Conservation (phyloP, 208 protist genomes). For the Leishmania braziliensis region DNA sequence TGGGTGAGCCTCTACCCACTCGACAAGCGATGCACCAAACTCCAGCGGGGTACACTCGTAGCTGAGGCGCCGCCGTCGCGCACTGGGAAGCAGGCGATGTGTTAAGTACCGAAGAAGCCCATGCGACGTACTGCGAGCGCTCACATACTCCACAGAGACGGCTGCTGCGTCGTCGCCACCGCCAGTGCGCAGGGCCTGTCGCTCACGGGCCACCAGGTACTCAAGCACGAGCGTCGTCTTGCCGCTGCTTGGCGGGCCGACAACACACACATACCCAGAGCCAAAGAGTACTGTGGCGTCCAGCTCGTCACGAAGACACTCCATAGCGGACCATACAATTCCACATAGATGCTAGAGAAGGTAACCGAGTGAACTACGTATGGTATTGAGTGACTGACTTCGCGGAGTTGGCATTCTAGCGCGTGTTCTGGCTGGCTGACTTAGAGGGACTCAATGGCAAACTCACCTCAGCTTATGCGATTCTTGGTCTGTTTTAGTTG, state of each 20-base stretch:
- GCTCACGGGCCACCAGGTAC: slow-evolving; percentile 60
- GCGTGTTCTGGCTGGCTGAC: neutral
- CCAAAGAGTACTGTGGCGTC: slow-evolving; percentile 76
- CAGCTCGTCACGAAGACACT: slow-evolving; percentile 60
- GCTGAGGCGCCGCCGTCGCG: slow-evolving; percentile 30
- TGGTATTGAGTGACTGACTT: neutral
- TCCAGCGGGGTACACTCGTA: slow-evolving; percentile 54
- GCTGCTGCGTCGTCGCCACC: slow-evolving; percentile 13
- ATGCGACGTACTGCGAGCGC: slow-evolving; percentile 32
- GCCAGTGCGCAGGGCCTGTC: slow-evolving; percentile 18
- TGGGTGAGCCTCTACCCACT: slow-evolving; percentile 51
- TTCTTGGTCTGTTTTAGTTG: neutral
- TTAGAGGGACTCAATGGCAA: neutral
- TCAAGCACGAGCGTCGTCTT: slow-evolving; percentile 73
- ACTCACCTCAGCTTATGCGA: neutral
- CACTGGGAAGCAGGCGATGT: slow-evolving; percentile 26
- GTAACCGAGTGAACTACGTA: neutral
- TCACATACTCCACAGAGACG: slow-evolving; percentile 55
- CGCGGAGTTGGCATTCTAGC: neutral
- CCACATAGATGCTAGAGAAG: neutral
- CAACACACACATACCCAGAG: slow-evolving; percentile 77
- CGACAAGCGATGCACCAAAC: slow-evolving; percentile 51
- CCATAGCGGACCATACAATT: neutral
- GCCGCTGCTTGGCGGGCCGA: slow-evolving; percentile 75
- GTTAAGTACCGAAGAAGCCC: slow-evolving; percentile 33